Evolutionary conservation across 2,329 filamentous ascomycete genomes (phyloP).

Genomic region (Cladobotryum mycophilum): DNA sequence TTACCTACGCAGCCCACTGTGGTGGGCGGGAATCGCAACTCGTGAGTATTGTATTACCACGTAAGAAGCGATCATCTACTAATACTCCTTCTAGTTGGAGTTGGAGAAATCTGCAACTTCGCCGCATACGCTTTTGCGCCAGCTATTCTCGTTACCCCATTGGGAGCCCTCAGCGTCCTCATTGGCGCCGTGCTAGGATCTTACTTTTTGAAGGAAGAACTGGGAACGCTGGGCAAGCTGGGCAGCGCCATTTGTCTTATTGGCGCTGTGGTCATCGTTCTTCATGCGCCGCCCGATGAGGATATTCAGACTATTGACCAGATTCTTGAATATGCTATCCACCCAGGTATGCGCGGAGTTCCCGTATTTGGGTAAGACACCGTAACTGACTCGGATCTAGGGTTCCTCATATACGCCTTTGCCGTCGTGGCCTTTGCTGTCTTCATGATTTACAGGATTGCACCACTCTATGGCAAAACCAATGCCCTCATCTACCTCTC

Average conservation of each 20-base stretch:
- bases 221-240: slow-evolving; percentile 87
- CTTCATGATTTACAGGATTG: slow-evolving; percentile 94
- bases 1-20: slow-evolving; percentile 89
- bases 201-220: slow-evolving; percentile 84
- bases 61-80: slow-evolving; percentile 10
- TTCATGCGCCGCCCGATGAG: slow-evolving; percentile 92
- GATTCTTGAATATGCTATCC: slow-evolving; percentile 83
- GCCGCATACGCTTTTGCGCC: slow-evolving; percentile 97
- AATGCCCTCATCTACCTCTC: slow-evolving; percentile 96
- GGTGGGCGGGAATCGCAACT: slow-evolving; percentile 93
- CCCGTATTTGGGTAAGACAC: not conserved
- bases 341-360: slow-evolving; percentile 61
- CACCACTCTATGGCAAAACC: slow-evolving; percentile 83
- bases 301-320: slow-evolving; percentile 87
- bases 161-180: slow-evolving; percentile 88
- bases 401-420: slow-evolving; percentile 81
- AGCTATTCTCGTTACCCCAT: slow-evolving; percentile 93
- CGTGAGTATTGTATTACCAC: slow-evolving; percentile 46
- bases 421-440: slow-evolving; percentile 76
- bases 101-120: slow-evolving; percentile 95
- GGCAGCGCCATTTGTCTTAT: slow-evolving; percentile 95
- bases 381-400: slow-evolving; percentile 39
- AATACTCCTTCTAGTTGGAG: slow-evolving; percentile 57
- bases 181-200: slow-evolving; percentile 92
- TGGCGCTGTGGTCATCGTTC: slow-evolving; percentile 92